phyloP scores from a whole-genome alignment of 139 green algal genomes.

The Ettlia oleoabundans region DNA sequence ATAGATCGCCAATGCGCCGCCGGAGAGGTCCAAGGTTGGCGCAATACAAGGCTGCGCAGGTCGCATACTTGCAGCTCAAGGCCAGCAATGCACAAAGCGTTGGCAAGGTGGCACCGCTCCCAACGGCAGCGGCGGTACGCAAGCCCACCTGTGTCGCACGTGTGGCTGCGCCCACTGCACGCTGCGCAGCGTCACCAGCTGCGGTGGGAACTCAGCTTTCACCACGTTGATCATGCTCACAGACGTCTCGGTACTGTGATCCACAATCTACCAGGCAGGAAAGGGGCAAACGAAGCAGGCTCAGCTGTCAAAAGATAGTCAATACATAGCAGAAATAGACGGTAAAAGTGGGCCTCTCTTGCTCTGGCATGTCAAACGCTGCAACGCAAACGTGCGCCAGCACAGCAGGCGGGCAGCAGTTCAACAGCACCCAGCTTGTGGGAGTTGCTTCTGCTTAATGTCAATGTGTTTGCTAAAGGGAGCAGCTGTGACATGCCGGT shows the following conservation, averaged over 20 bases:
- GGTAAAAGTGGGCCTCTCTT: too few species aligned
- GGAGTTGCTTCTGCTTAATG: too few species aligned
- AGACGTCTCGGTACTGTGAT: conserved; percentile 19
- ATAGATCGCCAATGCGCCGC: too few species aligned
- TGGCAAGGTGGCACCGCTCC: neutral
- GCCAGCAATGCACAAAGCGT: neutral
- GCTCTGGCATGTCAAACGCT: too few species aligned
- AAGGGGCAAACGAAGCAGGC: neutral
- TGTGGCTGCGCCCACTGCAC: conserved; percentile 39
- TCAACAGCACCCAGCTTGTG: too few species aligned
- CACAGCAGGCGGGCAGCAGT: too few species aligned
- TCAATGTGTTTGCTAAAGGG: too few species aligned
- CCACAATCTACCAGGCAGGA: conserved; percentile 21
- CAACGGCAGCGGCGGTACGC: neutral
- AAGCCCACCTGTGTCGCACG: conserved; percentile 38
- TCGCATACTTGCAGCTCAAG: neutral
- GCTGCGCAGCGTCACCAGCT: conserved; percentile 24
- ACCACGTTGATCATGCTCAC: conserved; percentile 21
- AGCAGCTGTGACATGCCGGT: too few species aligned
- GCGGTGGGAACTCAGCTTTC: conserved; percentile 27
- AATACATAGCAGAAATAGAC: too few species aligned
- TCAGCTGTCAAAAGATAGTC: neutral
- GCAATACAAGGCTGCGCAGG: too few species aligned
- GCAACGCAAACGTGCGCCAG: too few species aligned
- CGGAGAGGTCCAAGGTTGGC: too few species aligned